phyloP scores from a whole-genome alignment of 306 rosid genomes.

The Corylus avellana region DNA sequence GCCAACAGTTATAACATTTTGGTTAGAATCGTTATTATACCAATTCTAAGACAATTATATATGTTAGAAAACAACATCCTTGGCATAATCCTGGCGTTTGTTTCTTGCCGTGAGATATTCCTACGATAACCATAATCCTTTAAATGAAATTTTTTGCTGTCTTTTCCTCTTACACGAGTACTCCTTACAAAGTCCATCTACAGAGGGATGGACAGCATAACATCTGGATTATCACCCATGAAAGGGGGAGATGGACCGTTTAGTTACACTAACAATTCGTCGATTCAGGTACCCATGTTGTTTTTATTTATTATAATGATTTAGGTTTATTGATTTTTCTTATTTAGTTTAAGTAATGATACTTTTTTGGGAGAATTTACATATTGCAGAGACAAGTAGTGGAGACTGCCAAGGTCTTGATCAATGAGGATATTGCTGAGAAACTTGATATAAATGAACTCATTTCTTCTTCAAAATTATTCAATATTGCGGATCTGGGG shows the following conservation, averaged over 20 bases:
- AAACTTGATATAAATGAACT: background rate
- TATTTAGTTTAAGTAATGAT: background rate
- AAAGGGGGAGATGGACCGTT: background rate
- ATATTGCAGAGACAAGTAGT: background rate
- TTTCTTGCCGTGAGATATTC: background rate
- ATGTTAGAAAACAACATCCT: no score
- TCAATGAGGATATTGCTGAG: background rate
- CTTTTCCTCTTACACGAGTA: no score
- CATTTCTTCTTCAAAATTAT: background rate
- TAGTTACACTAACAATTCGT: background rate
- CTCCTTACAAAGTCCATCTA: background rate
- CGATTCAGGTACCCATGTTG: background rate
- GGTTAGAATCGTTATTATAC: no score
- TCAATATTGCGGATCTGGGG: background rate
- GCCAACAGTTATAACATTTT: no score
- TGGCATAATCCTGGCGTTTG: no score
- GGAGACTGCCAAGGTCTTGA: background rate
- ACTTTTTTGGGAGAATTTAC: background rate
- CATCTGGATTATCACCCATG: background rate
- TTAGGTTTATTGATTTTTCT: background rate
- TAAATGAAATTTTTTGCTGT: background rate
- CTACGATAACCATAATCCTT: background rate
- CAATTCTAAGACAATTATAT: no score
- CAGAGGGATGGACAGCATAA: background rate
- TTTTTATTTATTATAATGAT: background rate